Evolutionary conservation across 805 yeast species (phyloP), one percentile per base, ranked within the genome.

Genomic region (Saccharomyces jurei): DNA sequence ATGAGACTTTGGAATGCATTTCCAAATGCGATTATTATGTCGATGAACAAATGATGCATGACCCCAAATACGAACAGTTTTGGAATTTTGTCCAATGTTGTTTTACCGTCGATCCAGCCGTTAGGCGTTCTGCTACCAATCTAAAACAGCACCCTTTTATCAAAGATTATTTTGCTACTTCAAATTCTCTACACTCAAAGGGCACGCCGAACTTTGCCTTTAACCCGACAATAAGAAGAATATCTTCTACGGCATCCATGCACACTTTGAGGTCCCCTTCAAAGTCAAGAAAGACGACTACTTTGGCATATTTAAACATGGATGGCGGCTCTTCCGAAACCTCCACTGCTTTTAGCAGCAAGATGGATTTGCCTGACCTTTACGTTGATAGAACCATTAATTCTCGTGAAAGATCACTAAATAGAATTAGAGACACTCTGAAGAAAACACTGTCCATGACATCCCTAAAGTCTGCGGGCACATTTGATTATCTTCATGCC

Each of bases 1-100:
- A 77, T 1, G 90, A 86, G 63, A 87, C 89, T 11, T 75, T 77
- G 60, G 77, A 81, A 46, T 87, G 88, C 36, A 84, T 86, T n/a
- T 54, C 64, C 25, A 72, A 65, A 13, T 82, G 78, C n/a, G 86
- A 85, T 56, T 84, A 74, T 62, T 71, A 74, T 54, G 82, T 81
- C 58, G 86, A 82, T 56, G 87, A 87, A n/a, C 78, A 74, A 4
- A 79, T 77, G 58, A 77, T 80, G 63, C 79, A 86, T 52, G 77
- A 82, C 25, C 74, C 82, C 10, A 55, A 56, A 8, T 63, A 55
- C 17, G 62, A 64, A 2, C 71, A 72, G n/a, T 86, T 87, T 47
- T 78, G 79, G 67, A 80, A 80, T 56, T 84, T 86, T 60, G 72
- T 86, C n/a, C 61, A 69, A 11, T 59, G 68, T 28, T 86, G 91